These are phyloP conservation scores for Aspergillus fumigatiaffinis DNA, from an alignment of 2,329 filamentous ascomycete genomes.

Conservation along the genomic window DNA sequence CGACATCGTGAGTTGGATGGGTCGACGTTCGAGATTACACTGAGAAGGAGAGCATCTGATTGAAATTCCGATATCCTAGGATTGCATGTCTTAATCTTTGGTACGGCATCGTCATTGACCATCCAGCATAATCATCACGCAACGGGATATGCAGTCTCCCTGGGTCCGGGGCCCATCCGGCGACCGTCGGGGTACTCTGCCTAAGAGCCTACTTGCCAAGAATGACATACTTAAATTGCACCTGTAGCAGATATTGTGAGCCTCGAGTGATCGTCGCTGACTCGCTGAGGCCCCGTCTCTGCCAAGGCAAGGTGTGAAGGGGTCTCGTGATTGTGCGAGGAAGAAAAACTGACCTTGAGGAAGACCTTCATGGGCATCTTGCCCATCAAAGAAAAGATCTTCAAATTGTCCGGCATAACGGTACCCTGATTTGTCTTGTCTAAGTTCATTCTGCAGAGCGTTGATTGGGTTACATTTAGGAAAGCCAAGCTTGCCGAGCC, in stretches of 20 bases:
- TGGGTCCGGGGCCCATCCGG: neutral
- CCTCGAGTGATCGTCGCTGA: neutral
- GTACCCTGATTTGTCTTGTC: neutral
- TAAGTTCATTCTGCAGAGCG: neutral
- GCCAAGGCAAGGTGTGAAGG: neutral
- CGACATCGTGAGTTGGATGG: neutral
- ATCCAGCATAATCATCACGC: neutral
- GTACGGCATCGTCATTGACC: neutral
- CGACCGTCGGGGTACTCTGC: neutral
- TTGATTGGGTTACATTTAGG: neutral
- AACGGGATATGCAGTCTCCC: neutral
- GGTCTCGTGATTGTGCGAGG: neutral
- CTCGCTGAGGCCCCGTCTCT: neutral
- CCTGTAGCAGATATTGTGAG: neutral
- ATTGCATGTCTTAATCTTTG: neutral
- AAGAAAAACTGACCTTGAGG: neutral
- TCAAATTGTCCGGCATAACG: neutral
- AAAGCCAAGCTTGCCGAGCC: neutral
- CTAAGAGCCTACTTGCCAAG: neutral
- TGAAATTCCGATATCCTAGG: neutral
- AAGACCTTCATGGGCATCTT: neutral
- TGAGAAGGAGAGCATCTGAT: neutral
- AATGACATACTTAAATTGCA: neutral
- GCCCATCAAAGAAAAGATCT: neutral
- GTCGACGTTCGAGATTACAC: no score